Conservation (phyloP, 1,139 yeast genomes). For the Taiozyma sp. region DNA sequence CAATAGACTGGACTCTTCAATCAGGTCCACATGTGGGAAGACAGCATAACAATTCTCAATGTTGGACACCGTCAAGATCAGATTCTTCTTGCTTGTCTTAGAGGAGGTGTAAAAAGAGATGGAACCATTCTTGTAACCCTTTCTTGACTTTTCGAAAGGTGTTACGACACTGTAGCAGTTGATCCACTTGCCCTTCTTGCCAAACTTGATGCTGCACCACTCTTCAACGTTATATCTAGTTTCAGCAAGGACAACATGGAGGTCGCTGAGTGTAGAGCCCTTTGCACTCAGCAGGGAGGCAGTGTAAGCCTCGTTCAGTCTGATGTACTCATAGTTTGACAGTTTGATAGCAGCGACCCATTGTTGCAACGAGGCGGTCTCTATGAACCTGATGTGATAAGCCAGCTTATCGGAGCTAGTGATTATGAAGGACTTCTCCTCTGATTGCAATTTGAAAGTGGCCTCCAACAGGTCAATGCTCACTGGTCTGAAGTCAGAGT, state of each 20-base stretch:
- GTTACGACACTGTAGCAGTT: slow-evolving; percentile 75
- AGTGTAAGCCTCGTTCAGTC: slow-evolving; percentile 80
- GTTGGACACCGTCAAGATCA: slow-evolving; percentile 62
- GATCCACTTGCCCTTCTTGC: slow-evolving; percentile 86
- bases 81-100: slow-evolving; percentile 42
- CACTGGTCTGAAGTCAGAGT: slow-evolving; percentile 42
- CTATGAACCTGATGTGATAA: slow-evolving; percentile 60
- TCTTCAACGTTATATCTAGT: slow-evolving; percentile 74
- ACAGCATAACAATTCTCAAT: slow-evolving; percentile 71
- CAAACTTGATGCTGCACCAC: slow-evolving; percentile 80
- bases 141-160: slow-evolving; percentile 45
- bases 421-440: slow-evolving; percentile 55
- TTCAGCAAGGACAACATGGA: slow-evolving; percentile 69
- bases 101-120: slow-evolving; percentile 20
- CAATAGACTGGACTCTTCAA: slow-evolving; percentile 71
- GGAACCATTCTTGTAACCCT: slow-evolving; percentile 33
- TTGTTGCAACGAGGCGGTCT: slow-evolving; percentile 33
- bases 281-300: slow-evolving; percentile 77
- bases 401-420: slow-evolving; percentile 70
- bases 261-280: slow-evolving; percentile 71
- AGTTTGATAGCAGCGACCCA: slow-evolving; percentile 74
- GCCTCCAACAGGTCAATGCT: slow-evolving; percentile 53
- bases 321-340: slow-evolving; percentile 61
- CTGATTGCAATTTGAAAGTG: background rate
- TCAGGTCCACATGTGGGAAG: slow-evolving; percentile 66